Percentiles rank a stretch among this genome's conserved stretches.
Evolutionary conservation across 169 alveolate species (phyloP).

Genomic region (Prorocentrum cordatum): DNA sequence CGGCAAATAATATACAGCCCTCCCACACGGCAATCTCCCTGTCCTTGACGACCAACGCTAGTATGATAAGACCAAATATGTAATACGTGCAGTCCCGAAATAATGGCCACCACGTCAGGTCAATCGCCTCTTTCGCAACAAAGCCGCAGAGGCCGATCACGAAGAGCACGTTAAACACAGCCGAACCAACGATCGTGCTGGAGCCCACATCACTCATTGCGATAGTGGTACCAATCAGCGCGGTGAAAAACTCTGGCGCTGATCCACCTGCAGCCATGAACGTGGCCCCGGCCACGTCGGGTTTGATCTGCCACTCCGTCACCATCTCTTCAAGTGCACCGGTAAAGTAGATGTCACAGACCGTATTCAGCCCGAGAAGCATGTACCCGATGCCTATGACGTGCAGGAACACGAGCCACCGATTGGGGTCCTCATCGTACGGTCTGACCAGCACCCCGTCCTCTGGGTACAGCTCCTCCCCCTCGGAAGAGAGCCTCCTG

Average conservation of each 20-base stretch:
- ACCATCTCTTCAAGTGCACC: constrained; percentile 7
- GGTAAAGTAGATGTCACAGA: constrained; percentile 1
- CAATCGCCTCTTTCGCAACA: neutral
- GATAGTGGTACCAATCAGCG: constrained; percentile 13
- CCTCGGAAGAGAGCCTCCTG: too few relatives aligned
- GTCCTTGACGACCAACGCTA: too few relatives aligned
- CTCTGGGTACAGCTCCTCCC: neutral
- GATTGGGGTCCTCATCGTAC: neutral
- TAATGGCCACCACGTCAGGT: constrained; percentile 21
- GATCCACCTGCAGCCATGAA: constrained; percentile 24
- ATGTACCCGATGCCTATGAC: constrained; percentile 3
- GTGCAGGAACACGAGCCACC: neutral
- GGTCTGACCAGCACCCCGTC: neutral
- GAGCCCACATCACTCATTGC: neutral
- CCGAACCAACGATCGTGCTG: constrained; percentile 11
- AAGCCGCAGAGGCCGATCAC: neutral
- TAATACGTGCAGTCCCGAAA: constrained; percentile 8
- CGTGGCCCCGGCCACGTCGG: constrained; percentile 19
- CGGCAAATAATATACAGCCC: too few relatives aligned
- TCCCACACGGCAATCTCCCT: too few relatives aligned
- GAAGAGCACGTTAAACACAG: constrained; percentile 7
- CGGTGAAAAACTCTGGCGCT: constrained; percentile 9
- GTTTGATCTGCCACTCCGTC: constrained; percentile 11
- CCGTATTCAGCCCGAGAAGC: constrained; percentile 5
- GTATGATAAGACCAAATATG: neutral